Evolutionary conservation across 108 stramenopile species (phyloP).

Genomic region (Skeletonema grethae): DNA sequence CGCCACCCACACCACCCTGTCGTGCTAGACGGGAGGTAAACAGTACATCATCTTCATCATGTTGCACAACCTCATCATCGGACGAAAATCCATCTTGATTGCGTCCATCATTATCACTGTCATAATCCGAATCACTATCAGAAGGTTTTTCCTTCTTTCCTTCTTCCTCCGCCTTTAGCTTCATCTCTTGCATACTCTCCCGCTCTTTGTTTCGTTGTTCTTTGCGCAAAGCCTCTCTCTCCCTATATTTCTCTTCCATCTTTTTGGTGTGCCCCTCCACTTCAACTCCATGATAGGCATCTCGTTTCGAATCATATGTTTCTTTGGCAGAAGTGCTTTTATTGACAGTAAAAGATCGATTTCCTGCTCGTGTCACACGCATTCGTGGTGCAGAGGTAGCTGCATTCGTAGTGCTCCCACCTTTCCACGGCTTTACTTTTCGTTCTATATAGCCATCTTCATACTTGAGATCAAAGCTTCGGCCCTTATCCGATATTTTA

Average conservation of each 20-base stretch:
- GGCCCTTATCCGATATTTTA: slow-evolving; percentile 65
- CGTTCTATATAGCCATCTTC: slow-evolving; percentile 80
- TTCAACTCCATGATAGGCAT: slow-evolving; percentile 91
- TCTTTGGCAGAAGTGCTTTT: slow-evolving; percentile 60
- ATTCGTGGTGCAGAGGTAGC: slow-evolving; percentile 83
- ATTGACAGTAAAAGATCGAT: slow-evolving; percentile 41
- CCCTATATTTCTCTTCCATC: slow-evolving; percentile 58
- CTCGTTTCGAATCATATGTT: slow-evolving; percentile 90
- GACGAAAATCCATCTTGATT: slow-evolving; percentile 57
- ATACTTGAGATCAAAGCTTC: slow-evolving; percentile 73
- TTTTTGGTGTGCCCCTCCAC: slow-evolving; percentile 62
- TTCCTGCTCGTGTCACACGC: slow-evolving; percentile 85
- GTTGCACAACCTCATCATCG: slow-evolving; percentile 82
- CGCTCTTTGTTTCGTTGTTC: slow-evolving; percentile 55
- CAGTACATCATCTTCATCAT: slow-evolving; percentile 83
- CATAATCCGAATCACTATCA: slow-evolving; percentile 86
- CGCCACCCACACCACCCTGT: slow-evolving; percentile 97
- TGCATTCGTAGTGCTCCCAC: slow-evolving; percentile 18
- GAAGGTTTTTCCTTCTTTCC: slow-evolving; percentile 39
- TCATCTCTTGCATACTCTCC: slow-evolving; percentile 39
- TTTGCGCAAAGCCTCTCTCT: slow-evolving; percentile 71
- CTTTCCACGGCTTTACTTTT: slow-evolving; percentile 57
- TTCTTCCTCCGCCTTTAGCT: slow-evolving; percentile 35
- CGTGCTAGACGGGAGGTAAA: slow-evolving; percentile 94
- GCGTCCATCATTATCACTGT: slow-evolving; percentile 67